Evolutionary conservation across 768 basidiomycete genomes (phyloP).

Genomic region (Kwoniella pini): DNA sequence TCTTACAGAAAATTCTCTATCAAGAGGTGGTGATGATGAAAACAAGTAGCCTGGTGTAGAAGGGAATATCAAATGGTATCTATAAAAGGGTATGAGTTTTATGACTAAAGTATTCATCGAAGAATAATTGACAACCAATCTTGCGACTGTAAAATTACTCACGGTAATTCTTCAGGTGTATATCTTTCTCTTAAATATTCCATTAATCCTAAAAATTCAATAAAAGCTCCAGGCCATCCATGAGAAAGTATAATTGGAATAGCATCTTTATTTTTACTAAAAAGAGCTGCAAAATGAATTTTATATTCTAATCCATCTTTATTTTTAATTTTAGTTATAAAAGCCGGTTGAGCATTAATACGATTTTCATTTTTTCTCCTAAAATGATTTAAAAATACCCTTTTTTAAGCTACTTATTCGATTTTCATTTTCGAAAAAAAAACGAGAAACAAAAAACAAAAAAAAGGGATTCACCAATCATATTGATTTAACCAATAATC

Average conservation of each 20-base stretch:
- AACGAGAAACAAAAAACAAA: neutral
- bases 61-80: constrained; percentile 39
- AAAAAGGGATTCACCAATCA: constrained; percentile 30
- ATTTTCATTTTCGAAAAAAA: neutral
- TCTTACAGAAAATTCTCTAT: constrained; percentile 34
- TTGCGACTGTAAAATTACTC: no score
- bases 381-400: no score
- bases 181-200: constrained; percentile 13
- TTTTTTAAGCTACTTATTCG: neutral
- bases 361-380: constrained; percentile 33
- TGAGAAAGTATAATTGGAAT: constrained; percentile 21
- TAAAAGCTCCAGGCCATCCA: constrained; percentile 38
- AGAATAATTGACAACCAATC: no score
- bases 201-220: constrained; percentile 27
- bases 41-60: constrained; percentile 48
- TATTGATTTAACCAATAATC: constrained; percentile 30
- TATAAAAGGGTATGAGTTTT: no score
- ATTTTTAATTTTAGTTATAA: constrained; percentile 17
- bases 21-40: constrained; percentile 42
- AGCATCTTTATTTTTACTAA: constrained; percentile 19
- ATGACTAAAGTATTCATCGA: no score
- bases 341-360: constrained; percentile 33
- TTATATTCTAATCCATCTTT: constrained; percentile 26
- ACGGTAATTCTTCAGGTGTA: constrained; percentile 16
- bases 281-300: constrained; percentile 15